Percentiles rank a stretch among this genome's conserved stretches.
Evolutionary conservation across 2,329 filamentous ascomycete genomes (phyloP).

Genomic region (Exophiala oligosperma): DNA sequence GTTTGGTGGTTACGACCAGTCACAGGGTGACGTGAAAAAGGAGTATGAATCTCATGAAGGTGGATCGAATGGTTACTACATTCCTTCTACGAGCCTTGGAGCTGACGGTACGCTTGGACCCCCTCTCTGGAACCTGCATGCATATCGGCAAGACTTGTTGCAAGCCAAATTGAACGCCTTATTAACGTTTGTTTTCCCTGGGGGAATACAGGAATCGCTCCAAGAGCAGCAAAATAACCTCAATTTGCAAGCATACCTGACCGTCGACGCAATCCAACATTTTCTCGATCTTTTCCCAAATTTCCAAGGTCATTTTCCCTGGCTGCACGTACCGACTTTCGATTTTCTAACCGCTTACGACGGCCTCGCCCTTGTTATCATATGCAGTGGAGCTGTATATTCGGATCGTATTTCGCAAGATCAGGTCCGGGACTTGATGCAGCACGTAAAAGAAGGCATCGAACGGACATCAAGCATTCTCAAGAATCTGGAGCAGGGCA

Average conservation of each 20-base stretch:
- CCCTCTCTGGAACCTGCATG: constrained; percentile 47
- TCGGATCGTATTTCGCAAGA: constrained; percentile 61
- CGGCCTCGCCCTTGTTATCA: constrained; percentile 67
- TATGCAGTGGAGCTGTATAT: constrained; percentile 74
- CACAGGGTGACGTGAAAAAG: constrained; percentile 60
- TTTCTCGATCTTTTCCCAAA: constrained; percentile 71
- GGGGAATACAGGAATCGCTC: constrained; percentile 58
- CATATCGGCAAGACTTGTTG: constrained; percentile 54
- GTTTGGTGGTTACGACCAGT: constrained; percentile 68
- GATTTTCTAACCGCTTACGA: constrained; percentile 65
- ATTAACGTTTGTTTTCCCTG: constrained; percentile 58
- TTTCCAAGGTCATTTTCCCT: constrained; percentile 72
- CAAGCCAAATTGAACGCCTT: constrained; percentile 46
- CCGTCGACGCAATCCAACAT: constrained; percentile 67
- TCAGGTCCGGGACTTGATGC: constrained; percentile 68
- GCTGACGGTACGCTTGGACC: constrained; percentile 48
- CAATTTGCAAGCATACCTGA: constrained; percentile 55
- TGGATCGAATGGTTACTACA: constrained; percentile 49
- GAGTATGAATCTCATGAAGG: constrained; percentile 52
- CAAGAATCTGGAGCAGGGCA: constrained; percentile 21
- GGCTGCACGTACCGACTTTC: constrained; percentile 72
- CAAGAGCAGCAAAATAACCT: constrained; percentile 55
- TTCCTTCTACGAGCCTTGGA: constrained; percentile 48
- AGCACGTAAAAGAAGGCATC: constrained; percentile 55
- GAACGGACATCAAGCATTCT: constrained; percentile 31